Evolutionary conservation across 2,329 filamentous ascomycete species (phyloP), one percentile per base, ranked within the genome.

Genomic region (Shiraia sp.): DNA sequence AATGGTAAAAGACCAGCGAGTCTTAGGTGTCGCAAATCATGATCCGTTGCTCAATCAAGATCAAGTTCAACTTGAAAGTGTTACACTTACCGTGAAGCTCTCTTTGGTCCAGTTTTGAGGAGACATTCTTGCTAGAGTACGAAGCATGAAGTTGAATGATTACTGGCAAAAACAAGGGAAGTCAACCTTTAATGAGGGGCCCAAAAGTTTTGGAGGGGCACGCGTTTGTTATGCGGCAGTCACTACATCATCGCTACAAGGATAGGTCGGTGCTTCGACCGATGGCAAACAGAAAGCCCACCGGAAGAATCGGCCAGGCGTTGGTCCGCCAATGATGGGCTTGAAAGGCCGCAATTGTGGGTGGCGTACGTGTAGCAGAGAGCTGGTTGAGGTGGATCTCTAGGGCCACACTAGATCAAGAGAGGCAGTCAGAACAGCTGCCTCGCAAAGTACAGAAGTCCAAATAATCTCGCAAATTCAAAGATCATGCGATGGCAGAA

Each of bases 21-120:
- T 9, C 4, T 9, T 16, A 30, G n/a, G n/a, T n/a, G 13, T 16
- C 16, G 3, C 28, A 13, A 16, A n/a, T n/a, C n/a, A n/a, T n/a
- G n/a, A n/a, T n/a, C n/a, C n/a, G n/a, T 30, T 30, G 28, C 28
- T 29, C 12, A 10, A 4, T 4, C 6, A 10, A 27, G n/a, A 5
- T 3, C 12, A 12, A 10, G n/a, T 16, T 35, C 13, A 19, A n/a
- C 10, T 10, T 19, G n/a, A 16, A 25, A 10, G 3, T 7, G 24
- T 17, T 8, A 25, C 6, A 50, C 47, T 17, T 51, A 53, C 50
- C 39, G 52, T 55, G 33, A 55, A 55, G 42, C 44, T 60, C 60
- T 69, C 57, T 53, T 74, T 69, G 6, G 69, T 72, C 59, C 61
- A 63, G 27, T 50, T 60, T 42, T 64, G 65, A 14, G 61, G 57